Conservation (phyloP, 192 early-diverging fungal genomes). For the Coemansia sp. region DNA sequence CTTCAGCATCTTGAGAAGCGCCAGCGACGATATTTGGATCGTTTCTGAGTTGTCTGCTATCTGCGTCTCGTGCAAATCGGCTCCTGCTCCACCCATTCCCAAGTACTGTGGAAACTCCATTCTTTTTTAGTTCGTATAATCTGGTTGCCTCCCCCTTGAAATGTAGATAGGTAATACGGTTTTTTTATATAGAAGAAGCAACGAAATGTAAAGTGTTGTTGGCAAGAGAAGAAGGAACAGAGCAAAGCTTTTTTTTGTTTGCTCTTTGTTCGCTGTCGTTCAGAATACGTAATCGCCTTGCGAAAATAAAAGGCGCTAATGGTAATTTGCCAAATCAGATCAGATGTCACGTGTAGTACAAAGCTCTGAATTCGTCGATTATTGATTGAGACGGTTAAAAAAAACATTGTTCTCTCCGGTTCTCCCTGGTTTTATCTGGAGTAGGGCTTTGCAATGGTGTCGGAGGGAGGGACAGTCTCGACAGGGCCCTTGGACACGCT, state of each 20-base stretch:
- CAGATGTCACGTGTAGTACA: not conserved
- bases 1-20: slow-evolving; percentile 95
- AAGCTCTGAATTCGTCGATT: too few species aligned
- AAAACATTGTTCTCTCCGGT: not conserved
- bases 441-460: slow-evolving; percentile 83
- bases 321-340: not conserved
- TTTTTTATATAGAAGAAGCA: not conserved
- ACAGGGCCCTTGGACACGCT: slow-evolving; percentile 84
- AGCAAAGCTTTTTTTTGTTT: not conserved
- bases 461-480: slow-evolving; percentile 88
- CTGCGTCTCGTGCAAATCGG: slow-evolving; percentile 40
- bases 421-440: slow-evolving; percentile 10
- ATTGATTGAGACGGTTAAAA: not conserved
- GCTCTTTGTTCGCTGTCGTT: not conserved
- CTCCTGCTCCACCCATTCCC: slow-evolving; percentile 42
- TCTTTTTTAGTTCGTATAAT: slow-evolving; percentile 12
- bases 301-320: not conserved
- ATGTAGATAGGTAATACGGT: not conserved
- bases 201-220: not conserved
- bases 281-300: not conserved
- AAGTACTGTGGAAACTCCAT: slow-evolving; percentile 49
- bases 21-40: slow-evolving; percentile 98
- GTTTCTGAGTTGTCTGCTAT: slow-evolving; percentile 91
- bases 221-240: not conserved
- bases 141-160: too few species aligned